Evolutionary conservation across 352 stramenopile species (phyloP).

Genomic region (Phytophthora agathidicida): DNA sequence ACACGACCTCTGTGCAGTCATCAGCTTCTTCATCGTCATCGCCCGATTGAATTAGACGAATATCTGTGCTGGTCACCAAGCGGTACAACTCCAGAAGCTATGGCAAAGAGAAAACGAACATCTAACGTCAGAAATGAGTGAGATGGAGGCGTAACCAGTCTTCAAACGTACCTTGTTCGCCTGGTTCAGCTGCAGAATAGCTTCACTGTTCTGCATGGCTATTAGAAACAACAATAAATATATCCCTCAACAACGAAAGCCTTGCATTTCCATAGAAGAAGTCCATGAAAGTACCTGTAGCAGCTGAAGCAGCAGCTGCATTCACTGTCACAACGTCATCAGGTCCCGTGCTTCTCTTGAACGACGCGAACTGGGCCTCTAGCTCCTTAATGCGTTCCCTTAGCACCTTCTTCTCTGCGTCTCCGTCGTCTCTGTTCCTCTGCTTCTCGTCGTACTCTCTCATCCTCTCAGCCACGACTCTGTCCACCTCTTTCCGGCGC

Average conservation of each 20-base stretch:
- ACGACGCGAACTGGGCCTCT: constrained; percentile 56
- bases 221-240: background rate
- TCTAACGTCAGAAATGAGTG: constrained; percentile 1
- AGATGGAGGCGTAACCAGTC: too few relatives aligned
- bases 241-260: background rate
- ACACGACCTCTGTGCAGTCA: constrained; percentile 70
- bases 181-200: constrained; percentile 62
- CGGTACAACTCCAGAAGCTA: constrained; percentile 83
- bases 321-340: constrained; percentile 48
- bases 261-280: background rate
- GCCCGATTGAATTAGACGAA: constrained; percentile 67
- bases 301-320: constrained; percentile 30
- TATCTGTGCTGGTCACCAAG: constrained; percentile 77
- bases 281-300: constrained; percentile 19
- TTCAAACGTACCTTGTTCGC: constrained; percentile 63
- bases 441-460: constrained; percentile 43
- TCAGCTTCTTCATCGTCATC: constrained; percentile 61
- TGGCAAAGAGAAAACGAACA: constrained; percentile 5
- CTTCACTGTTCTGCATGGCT: constrained; percentile 51
- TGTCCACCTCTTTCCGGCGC: constrained; percentile 51
- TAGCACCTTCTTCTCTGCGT: constrained; percentile 46
- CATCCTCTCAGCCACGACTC: constrained; percentile 54
- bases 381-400: constrained; percentile 57
- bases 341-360: constrained; percentile 47
- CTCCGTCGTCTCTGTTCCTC: constrained; percentile 29